Evolutionary conservation across 83 land plant species (phyloP).

Genomic region (Picea engelmannii): DNA sequence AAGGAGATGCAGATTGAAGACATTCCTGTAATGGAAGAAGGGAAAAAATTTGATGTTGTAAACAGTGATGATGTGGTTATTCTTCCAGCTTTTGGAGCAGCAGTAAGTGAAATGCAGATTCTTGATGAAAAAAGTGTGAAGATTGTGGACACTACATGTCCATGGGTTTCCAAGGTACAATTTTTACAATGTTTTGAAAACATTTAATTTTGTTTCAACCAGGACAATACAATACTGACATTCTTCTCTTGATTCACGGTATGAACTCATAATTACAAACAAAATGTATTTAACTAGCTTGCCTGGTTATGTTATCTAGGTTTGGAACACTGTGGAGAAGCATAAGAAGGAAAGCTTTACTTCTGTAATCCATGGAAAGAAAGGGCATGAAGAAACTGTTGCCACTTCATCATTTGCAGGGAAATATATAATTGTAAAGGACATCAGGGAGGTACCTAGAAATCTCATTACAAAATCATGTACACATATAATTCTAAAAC

Average conservation of each 20-base stretch:
- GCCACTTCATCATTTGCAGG: constrained; percentile 54
- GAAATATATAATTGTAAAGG: constrained; percentile 37
- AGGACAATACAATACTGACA: not conserved
- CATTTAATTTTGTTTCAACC: not conserved
- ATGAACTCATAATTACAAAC: too few species aligned
- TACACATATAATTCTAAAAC: too few species aligned
- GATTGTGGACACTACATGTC: constrained; percentile 56
- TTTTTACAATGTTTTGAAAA: not conserved
- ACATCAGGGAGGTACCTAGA: constrained; percentile 41
- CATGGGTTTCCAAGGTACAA: constrained; percentile 56
- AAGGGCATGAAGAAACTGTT: constrained; percentile 48
- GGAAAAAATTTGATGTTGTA: constrained; percentile 39
- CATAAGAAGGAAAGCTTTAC: constrained; percentile 43
- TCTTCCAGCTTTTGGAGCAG: constrained; percentile 57
- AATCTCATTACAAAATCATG: not conserved
- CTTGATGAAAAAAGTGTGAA: constrained; percentile 41
- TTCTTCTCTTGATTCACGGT: not conserved
- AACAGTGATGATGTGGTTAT: constrained; percentile 42
- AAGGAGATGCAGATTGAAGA: constrained; percentile 37
- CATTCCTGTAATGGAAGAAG: constrained; percentile 31
- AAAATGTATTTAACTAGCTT: not conserved
- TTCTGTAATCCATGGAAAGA: constrained; percentile 54
- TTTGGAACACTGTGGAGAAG: constrained; percentile 54
- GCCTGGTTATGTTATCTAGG: constrained; percentile 17
- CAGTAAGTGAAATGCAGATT: constrained; percentile 48